These are phyloP conservation scores for Westerdykella ornata DNA, from an alignment of 2,329 filamentous ascomycete genomes.

Conservation along the genomic window DNA sequence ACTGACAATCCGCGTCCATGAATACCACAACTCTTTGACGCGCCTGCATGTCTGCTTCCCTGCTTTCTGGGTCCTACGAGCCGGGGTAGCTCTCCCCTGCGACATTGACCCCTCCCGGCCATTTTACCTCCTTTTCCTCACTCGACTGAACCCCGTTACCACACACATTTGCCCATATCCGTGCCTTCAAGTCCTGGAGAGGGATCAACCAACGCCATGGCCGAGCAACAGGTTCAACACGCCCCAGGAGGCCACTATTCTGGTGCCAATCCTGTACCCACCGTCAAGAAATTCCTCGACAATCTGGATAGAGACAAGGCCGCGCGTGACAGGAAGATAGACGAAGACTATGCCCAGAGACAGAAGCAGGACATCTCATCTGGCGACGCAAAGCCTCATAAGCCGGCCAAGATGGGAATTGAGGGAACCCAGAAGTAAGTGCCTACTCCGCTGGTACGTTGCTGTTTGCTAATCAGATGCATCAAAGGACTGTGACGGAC, in stretches of 20 bases:
- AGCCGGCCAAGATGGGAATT: conserved; percentile 42
- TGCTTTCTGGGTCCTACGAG: conserved; percentile 13
- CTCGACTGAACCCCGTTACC: conserved; percentile 6
- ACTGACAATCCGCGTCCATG: not conserved
- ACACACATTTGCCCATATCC: not conserved
- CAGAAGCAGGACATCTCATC: conserved; percentile 39
- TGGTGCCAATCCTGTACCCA: conserved; percentile 75
- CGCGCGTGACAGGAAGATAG: conserved; percentile 64
- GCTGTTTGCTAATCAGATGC: not conserved
- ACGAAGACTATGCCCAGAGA: conserved; percentile 46
- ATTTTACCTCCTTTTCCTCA: conserved; percentile 3
- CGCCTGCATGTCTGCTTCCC: conserved; percentile 5
- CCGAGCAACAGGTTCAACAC: conserved; percentile 41
- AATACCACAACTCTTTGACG: not conserved
- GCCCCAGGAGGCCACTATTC: conserved; percentile 67
- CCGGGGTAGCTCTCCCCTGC: conserved; percentile 4
- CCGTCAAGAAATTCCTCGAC: conserved; percentile 75
- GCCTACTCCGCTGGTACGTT: not conserved
- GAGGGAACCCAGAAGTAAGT: conserved; percentile 44
- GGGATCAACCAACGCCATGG: conserved; percentile 32
- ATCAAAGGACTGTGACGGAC: conserved; percentile 58
- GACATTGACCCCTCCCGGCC: conserved; percentile 2
- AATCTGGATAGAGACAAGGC: conserved; percentile 73
- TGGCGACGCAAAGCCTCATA: conserved; percentile 42
- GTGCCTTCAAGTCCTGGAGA: conserved; percentile 1